Evolutionary conservation across 148 eudicot genomes (phyloP).

Genomic region (Rhododendron ovatum): DNA sequence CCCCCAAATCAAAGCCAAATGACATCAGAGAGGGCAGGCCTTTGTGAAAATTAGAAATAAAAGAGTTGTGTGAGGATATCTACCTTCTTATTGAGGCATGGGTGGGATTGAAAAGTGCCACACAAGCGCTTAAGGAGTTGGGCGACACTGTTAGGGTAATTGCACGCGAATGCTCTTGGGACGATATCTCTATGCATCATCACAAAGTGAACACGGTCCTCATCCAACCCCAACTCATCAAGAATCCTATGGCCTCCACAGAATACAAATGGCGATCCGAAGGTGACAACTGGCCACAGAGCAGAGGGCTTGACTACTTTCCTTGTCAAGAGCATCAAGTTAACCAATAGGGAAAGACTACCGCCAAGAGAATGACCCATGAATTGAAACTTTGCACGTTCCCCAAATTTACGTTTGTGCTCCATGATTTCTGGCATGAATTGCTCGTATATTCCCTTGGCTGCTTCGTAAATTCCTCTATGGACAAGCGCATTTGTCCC

Average conservation of each 20-base stretch:
- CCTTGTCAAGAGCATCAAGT: slow-evolving; percentile 66
- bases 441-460: slow-evolving; percentile 80
- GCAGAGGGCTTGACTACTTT: slow-evolving; percentile 39
- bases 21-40: too few relatives aligned
- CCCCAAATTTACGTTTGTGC: slow-evolving; percentile 42
- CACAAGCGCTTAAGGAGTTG: slow-evolving; percentile 62
- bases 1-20: too few relatives aligned
- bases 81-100: slow-evolving; percentile 72
- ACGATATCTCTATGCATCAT: slow-evolving; percentile 91
- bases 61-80: slow-evolving; percentile 15
- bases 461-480: slow-evolving; percentile 92
- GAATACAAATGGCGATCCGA: slow-evolving; percentile 78
- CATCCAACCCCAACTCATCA: slow-evolving; percentile 47
- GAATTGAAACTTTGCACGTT: slow-evolving; percentile 64
- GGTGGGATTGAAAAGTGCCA: slow-evolving; percentile 62
- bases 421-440: slow-evolving; percentile 66
- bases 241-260: slow-evolving; percentile 70
- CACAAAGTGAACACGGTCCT: slow-evolving; percentile 57
- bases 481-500: slow-evolving; percentile 72
- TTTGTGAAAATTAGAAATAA: background rate
- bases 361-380: slow-evolving; percentile 93
- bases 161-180: slow-evolving; percentile 88
- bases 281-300: slow-evolving; percentile 67
- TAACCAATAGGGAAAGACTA: slow-evolving; percentile 67
- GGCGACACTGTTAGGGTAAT: slow-evolving; percentile 62